Evolutionary conservation across 768 basidiomycete species (phyloP).

Genomic region (Mycena filopes): DNA sequence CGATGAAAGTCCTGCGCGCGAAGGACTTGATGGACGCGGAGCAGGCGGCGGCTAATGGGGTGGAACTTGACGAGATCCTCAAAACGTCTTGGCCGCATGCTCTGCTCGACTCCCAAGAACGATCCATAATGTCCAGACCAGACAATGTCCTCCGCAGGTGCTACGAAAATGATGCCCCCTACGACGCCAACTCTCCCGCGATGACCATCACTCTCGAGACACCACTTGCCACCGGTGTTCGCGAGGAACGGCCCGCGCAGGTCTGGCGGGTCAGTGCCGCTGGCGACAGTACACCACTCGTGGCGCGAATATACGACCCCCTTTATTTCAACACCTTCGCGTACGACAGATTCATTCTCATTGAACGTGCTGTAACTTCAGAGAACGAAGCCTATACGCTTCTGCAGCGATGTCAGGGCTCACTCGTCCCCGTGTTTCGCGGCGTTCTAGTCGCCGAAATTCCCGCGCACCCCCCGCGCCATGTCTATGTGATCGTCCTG

Average conservation of each 20-base stretch:
- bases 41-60: neutral
- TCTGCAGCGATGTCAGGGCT: no score
- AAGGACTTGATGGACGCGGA: neutral
- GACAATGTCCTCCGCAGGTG: neutral
- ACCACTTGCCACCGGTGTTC: no score
- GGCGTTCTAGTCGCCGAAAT: no score
- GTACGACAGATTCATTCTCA: no score
- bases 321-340: neutral
- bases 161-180: constrained; percentile 2
- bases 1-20: neutral
- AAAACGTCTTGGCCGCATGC: neutral
- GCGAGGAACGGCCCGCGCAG: neutral
- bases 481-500: no score
- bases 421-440: no score
- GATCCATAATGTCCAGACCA: neutral
- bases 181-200: no score
- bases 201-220: no score
- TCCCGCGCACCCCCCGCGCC: no score
- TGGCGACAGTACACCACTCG: neutral
- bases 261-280: no score
- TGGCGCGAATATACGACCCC: constrained; percentile 5
- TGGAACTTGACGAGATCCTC: neutral
- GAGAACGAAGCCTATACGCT: no score
- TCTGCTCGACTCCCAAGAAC: neutral
- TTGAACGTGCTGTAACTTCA: no score